Evolutionary conservation across 129 eudicot species (phyloP).

Genomic region (Pittosporum tobira): DNA sequence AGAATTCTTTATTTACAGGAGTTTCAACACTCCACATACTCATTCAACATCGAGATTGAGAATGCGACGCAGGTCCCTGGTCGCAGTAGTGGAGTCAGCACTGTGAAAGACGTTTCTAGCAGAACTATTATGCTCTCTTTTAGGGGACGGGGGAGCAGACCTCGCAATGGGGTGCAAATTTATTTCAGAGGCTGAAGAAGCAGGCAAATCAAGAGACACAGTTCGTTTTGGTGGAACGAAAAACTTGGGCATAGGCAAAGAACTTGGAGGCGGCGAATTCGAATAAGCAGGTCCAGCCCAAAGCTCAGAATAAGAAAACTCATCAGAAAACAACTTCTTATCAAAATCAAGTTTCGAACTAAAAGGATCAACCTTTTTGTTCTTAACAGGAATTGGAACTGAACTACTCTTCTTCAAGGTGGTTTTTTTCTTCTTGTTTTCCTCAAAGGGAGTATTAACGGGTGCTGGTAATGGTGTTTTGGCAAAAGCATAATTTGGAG

Average conservation of each 20-base stretch:
- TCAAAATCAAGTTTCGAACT: conserved; percentile 13
- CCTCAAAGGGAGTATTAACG: conserved; percentile 22
- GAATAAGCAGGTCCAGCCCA: conserved; percentile 99
- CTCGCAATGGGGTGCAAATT: conserved; percentile 47
- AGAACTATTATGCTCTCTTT: conserved; percentile 34
- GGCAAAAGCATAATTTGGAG: conserved; percentile 11
- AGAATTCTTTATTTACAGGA: conserved; percentile 52
- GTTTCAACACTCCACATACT: conserved; percentile 23
- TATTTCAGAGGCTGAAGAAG: conserved; percentile 30
- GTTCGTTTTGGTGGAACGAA: conserved; percentile 57
- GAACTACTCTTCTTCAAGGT: conserved; percentile 25
- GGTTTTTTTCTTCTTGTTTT: conserved; percentile 8
- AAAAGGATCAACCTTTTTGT: too few relatives aligned
- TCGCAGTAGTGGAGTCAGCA: conserved; percentile 62
- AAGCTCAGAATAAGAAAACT: conserved; percentile 51
- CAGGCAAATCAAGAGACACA: conserved; percentile 70
- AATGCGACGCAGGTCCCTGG: conserved; percentile 85
- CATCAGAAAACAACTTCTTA: conserved; percentile 16
- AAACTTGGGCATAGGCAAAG: conserved; percentile 87
- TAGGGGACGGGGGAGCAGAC: conserved; percentile 93
- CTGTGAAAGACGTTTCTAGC: conserved; percentile 27
- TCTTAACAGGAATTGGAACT: conserved; percentile 36
- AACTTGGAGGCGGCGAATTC: conserved; percentile 94
- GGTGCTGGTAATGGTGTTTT: conserved; percentile 26
- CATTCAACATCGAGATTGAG: conserved; percentile 79